Evolutionary conservation across 2,329 filamentous ascomycete species (phyloP).

Genomic region (Neonectria sp.): DNA sequence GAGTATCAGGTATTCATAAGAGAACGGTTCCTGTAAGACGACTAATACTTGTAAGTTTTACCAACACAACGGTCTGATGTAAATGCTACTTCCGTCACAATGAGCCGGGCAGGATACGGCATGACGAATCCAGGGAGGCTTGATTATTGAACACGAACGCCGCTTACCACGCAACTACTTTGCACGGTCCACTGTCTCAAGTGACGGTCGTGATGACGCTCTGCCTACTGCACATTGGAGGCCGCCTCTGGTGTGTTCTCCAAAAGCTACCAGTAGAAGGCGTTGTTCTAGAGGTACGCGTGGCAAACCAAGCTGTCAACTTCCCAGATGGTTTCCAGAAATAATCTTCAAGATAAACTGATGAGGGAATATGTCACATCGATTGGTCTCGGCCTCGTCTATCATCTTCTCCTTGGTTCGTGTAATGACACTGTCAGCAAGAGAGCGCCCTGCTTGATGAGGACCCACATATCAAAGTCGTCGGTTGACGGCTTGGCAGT

Average conservation of each 20-base stretch:
- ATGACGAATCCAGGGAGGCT: too few relatives aligned
- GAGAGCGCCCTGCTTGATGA: neutral
- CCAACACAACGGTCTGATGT: too few relatives aligned
- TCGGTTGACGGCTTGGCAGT: neutral
- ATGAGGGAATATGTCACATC: neutral
- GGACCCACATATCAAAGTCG: conserved; percentile 3
- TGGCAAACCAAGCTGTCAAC: neutral
- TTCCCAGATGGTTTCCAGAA: neutral
- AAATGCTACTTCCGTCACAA: too few relatives aligned
- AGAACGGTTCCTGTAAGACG: too few relatives aligned
- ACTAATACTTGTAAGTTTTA: too few relatives aligned
- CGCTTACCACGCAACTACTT: too few relatives aligned
- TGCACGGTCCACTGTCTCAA: too few relatives aligned
- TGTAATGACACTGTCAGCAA: neutral
- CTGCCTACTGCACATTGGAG: too few relatives aligned
- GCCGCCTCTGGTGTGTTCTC: too few relatives aligned
- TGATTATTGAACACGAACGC: too few relatives aligned
- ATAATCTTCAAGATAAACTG: neutral
- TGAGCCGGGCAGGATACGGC: too few relatives aligned
- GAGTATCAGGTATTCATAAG: too few relatives aligned
- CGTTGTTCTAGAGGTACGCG: neutral
- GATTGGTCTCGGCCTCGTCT: neutral
- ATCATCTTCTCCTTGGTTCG: neutral
- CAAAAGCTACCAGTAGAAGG: neutral
- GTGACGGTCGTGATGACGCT: neutral